phyloP scores from a whole-genome alignment of 768 basidiomycete species.

The Lactarius hengduanensis region DNA sequence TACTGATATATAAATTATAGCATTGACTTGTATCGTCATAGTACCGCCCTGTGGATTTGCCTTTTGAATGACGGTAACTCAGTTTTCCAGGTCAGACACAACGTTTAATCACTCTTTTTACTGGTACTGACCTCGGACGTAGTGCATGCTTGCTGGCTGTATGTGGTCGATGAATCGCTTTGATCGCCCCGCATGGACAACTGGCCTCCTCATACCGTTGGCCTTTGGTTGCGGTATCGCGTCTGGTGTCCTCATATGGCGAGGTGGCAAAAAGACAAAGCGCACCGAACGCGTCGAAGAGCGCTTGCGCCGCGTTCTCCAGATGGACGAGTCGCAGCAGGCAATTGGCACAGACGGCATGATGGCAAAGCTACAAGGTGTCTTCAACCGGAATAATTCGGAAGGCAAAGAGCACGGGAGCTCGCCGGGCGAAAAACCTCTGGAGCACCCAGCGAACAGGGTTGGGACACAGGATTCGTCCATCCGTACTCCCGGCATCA shows the following conservation, averaged over 20 bases:
- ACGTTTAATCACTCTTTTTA: not conserved
- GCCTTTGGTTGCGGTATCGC: conserved; percentile 76
- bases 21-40: conserved; percentile 32
- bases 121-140: conserved; percentile 16
- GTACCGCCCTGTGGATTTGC: conserved; percentile 71
- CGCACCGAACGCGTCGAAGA: conserved; percentile 63
- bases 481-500: conserved; percentile 25
- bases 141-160: conserved; percentile 66
- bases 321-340: conserved; percentile 33
- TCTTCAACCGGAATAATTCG: not conserved
- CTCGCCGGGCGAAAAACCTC: conserved; percentile 8
- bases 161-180: conserved; percentile 83
- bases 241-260: conserved; percentile 72
- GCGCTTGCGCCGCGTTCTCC: conserved; percentile 49
- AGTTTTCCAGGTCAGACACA: conserved; percentile 61
- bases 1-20: not conserved
- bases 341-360: not conserved
- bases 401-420: conserved; percentile 2
- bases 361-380: conserved; percentile 16
- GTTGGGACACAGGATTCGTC: conserved; percentile 8
- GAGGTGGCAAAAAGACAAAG: conserved; percentile 67
- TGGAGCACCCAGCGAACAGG: not conserved
- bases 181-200: conserved; percentile 66
- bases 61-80: conserved; percentile 74
- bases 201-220: conserved; percentile 64